phyloP scores from a whole-genome alignment of 495 filamentous ascomycete genomes.

The Penicillium bialowiezense region DNA sequence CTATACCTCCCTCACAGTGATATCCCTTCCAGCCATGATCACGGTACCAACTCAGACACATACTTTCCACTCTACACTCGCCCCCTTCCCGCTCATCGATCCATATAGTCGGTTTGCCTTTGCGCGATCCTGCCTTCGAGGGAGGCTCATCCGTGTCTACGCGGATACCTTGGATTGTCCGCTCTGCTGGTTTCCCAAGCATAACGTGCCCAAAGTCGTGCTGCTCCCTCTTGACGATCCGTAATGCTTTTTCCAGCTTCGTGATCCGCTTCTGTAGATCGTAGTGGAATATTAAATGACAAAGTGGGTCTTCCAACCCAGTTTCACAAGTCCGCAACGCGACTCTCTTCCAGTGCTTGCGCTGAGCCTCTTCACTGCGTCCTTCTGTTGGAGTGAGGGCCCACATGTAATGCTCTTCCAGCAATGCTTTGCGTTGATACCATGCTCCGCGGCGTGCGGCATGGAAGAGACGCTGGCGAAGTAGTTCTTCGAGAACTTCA shows the following conservation, averaged over 20 bases:
- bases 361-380: conserved; percentile 59
- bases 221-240: conserved; percentile 79
- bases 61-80: conserved; percentile 82
- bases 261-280: conserved; percentile 88
- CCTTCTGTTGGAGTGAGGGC: conserved; percentile 50
- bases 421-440: conserved; percentile 92
- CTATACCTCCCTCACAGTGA: conserved; percentile 85
- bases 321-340: conserved; percentile 82
- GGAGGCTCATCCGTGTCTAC: conserved; percentile 56
- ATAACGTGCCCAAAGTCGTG: conserved; percentile 90
- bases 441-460: conserved; percentile 79
- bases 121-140: background rate
- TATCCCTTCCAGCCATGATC: conserved; percentile 89
- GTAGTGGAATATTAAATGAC: conserved; percentile 89
- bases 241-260: conserved; percentile 83
- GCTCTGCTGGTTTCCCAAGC: conserved; percentile 70
- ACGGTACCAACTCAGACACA: conserved; percentile 88
- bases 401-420: conserved; percentile 95
- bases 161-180: conserved; percentile 71
- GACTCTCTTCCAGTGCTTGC: conserved; percentile 78
- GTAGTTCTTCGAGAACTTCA: conserved; percentile 68
- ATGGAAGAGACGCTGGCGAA: conserved; percentile 81
- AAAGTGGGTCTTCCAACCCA: conserved; percentile 81
- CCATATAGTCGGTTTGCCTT: conserved; percentile 79
- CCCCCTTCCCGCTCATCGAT: conserved; percentile 67